Evolutionary conservation across 331 rosid genomes (phyloP).

Genomic region (Rhamnella rubrinervis): DNA sequence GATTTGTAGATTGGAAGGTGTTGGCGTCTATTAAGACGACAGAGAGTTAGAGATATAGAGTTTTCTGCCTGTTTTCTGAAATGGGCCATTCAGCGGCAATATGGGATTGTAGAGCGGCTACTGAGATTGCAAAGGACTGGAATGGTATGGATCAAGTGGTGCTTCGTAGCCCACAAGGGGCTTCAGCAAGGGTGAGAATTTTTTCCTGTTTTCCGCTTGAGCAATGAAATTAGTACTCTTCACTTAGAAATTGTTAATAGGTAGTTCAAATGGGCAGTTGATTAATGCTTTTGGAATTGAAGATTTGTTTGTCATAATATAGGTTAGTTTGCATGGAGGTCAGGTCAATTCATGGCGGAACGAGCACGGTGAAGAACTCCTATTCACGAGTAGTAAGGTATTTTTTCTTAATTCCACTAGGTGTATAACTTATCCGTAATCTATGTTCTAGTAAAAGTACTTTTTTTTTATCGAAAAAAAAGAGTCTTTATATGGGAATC

Average conservation of each 20-base stretch:
- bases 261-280: neutral
- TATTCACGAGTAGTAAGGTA: slow-evolving; percentile 91
- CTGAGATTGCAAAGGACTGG: slow-evolving; percentile 69
- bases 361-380: slow-evolving; percentile 82
- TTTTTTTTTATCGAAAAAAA: too few relatives aligned
- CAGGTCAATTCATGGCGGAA: slow-evolving; percentile 90
- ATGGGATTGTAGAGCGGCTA: slow-evolving; percentile 73
- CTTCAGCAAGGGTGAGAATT: slow-evolving; percentile 67
- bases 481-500: too few relatives aligned
- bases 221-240: slow-evolving; percentile 14
- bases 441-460: neutral
- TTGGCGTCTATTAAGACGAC: slow-evolving; percentile 13
- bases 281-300: slow-evolving; percentile 18
- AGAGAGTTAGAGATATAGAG: slow-evolving; percentile 17
- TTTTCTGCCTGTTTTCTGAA: slow-evolving; percentile 17
- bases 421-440: neutral
- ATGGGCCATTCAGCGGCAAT: slow-evolving; percentile 89
- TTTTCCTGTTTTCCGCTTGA: slow-evolving; percentile 15
- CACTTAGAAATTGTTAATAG: slow-evolving; percentile 12
- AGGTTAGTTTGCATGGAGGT: slow-evolving; percentile 93
- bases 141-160: slow-evolving; percentile 72
- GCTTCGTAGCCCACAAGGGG: slow-evolving; percentile 72
- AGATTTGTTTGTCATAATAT: slow-evolving; percentile 28
- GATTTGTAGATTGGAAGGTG: slow-evolving; percentile 1
- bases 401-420: neutral